A percentile compares a stretch with the other conserved stretches of the same genome.
phyloP scores from a whole-genome alignment of 345 rosid genomes.

The Luvunga scandens region DNA sequence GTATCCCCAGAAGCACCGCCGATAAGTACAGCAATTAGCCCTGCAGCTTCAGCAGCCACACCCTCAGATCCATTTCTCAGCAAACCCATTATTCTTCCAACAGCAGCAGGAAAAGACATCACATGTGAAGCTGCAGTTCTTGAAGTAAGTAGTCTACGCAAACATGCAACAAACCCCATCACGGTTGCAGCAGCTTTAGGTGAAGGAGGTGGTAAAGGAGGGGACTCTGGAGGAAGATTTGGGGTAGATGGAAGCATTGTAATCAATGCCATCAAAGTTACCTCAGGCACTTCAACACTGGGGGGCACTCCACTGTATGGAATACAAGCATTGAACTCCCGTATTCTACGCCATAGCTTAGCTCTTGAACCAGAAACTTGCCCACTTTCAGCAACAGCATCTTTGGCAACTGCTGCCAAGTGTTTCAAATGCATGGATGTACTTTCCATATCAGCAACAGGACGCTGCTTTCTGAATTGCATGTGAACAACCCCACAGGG shows the following conservation, averaged over 20 bases:
- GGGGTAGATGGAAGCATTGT: constrained; percentile 97
- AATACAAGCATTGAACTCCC: constrained; percentile 96
- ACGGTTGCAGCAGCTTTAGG: constrained; percentile 99
- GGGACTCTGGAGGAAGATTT: constrained; percentile 89
- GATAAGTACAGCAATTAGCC: constrained; percentile 80
- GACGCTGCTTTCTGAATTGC: constrained; percentile 47
- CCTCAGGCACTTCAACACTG: constrained; percentile 90
- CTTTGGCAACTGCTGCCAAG: constrained; percentile 95
- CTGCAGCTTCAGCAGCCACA: constrained; percentile 90
- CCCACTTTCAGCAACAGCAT: constrained; percentile 98
- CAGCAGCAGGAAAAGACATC: constrained; percentile 99
- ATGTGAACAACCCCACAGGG: constrained; percentile 92
- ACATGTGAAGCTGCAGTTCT: constrained; percentile 95
- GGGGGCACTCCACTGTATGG: constrained; percentile 86
- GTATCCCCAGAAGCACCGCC: constrained; percentile 83
- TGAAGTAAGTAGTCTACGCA: constrained; percentile 88
- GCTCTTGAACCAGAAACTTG: constrained; percentile 96
- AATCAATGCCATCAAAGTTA: constrained; percentile 94
- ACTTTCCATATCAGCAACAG: constrained; percentile 64
- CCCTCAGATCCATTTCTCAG: constrained; percentile 99
- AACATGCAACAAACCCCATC: constrained; percentile 93
- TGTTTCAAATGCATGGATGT: constrained; percentile 89
- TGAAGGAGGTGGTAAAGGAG: constrained; percentile 97
- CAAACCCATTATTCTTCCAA: constrained; percentile 97
- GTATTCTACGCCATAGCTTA: constrained; percentile 94